These are phyloP conservation scores for Alternaria hordeiaustralica DNA, from an alignment of 2,329 filamentous ascomycete species.

Conservation along the genomic window DNA sequence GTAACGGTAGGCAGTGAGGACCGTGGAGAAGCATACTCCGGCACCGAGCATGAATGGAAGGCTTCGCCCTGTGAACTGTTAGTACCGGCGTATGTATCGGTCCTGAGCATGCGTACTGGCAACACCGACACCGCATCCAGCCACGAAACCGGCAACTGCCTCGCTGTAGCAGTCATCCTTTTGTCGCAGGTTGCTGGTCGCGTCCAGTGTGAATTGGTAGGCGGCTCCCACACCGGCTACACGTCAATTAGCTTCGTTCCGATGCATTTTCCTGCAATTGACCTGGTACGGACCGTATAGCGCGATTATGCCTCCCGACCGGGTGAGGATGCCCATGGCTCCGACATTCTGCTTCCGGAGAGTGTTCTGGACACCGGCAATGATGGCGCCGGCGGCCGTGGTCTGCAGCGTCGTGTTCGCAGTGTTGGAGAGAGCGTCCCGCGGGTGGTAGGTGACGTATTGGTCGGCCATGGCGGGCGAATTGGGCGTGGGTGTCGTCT, in stretches of 20 bases:
- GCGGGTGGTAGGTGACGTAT: slow-evolving; percentile 65
- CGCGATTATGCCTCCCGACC: slow-evolving; percentile 76
- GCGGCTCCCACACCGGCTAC: slow-evolving; percentile 74
- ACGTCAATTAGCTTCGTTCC: slow-evolving; percentile 36
- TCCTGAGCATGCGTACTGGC: slow-evolving; percentile 63
- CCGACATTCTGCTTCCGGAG: slow-evolving; percentile 83
- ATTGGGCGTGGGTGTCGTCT: slow-evolving; percentile 32
- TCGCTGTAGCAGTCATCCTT: slow-evolving; percentile 81
- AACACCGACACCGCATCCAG: slow-evolving; percentile 75
- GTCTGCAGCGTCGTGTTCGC: slow-evolving; percentile 70
- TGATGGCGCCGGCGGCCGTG: slow-evolving; percentile 71
- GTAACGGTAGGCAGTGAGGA: slow-evolving; percentile 71
- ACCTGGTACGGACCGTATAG: slow-evolving; percentile 63
- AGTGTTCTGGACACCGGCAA: slow-evolving; percentile 85
- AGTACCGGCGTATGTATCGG: slow-evolving; percentile 7
- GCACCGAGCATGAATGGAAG: slow-evolving; percentile 75
- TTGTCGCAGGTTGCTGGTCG: slow-evolving; percentile 82
- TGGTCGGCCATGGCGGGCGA: slow-evolving; percentile 47
- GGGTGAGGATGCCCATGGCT: slow-evolving; percentile 78
- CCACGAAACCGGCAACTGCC: slow-evolving; percentile 76
- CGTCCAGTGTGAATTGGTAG: slow-evolving; percentile 78
- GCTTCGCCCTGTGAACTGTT: slow-evolving; percentile 60
- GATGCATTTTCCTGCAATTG: neutral
- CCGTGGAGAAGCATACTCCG: slow-evolving; percentile 64
- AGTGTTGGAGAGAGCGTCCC: slow-evolving; percentile 74